Evolutionary conservation across 805 yeast genomes (phyloP).

Genomic region (Monosporozyma solicola): DNA sequence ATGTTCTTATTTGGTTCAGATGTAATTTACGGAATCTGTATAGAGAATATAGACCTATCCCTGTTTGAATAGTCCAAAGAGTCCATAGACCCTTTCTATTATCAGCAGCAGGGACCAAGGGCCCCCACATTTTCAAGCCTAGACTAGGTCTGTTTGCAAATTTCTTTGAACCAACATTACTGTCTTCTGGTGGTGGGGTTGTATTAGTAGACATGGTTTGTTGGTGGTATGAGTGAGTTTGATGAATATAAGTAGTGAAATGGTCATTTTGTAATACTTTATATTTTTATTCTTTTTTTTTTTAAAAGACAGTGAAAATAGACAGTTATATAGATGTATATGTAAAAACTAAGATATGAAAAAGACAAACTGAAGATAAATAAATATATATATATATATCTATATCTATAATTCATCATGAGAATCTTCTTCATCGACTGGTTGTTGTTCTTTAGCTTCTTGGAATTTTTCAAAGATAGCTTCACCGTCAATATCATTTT

Average conservation of each 20-base stretch:
- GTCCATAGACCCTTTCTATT: conserved; percentile 45
- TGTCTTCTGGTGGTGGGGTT: neutral
- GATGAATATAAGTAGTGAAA: too few relatives aligned
- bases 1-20: neutral
- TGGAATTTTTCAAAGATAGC: conserved; percentile 24
- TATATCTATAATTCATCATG: conserved; percentile 28
- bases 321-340: too few relatives aligned
- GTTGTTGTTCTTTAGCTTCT: conserved; percentile 9
- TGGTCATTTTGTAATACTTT: too few relatives aligned
- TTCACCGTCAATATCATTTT: conserved; percentile 49
- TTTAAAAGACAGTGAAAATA: too few relatives aligned
- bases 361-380: too few relatives aligned
- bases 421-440: conserved; percentile 14
- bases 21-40: conserved; percentile 11
- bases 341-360: too few relatives aligned
- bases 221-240: conserved; percentile 5
- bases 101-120: conserved; percentile 66
- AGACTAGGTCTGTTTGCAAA: conserved; percentile 41
- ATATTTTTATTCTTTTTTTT: too few relatives aligned
- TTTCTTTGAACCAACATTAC: neutral
- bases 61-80: conserved; percentile 44
- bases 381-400: neutral
- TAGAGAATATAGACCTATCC: conserved; percentile 35
- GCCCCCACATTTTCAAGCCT: conserved; percentile 59
- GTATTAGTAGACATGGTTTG: conserved; percentile 15